These are phyloP conservation scores for Trichoderma cornu-damae DNA, from an alignment of 2,329 filamentous ascomycete genomes.

Conservation along the genomic window DNA sequence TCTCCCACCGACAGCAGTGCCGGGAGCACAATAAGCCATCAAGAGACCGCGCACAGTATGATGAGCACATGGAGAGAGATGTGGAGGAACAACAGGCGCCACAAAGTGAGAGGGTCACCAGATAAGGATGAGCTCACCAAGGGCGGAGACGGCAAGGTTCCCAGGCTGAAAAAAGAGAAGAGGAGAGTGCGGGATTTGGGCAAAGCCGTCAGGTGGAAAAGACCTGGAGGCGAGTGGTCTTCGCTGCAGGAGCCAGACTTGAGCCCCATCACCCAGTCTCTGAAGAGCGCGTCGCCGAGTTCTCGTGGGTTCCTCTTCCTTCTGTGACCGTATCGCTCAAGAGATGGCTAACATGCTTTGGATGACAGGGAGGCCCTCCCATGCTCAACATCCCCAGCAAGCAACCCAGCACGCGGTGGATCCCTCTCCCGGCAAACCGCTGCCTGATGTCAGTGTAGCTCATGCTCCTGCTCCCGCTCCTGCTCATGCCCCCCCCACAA, in stretches of 20 bases:
- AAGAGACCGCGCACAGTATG: slow-evolving; percentile 32
- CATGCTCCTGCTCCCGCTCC: not conserved
- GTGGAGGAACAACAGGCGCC: slow-evolving; percentile 33
- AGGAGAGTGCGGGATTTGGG: slow-evolving; percentile 30
- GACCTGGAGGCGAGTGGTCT: slow-evolving; percentile 46
- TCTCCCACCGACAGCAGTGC: slow-evolving; percentile 45
- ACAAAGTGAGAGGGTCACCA: slow-evolving; percentile 35
- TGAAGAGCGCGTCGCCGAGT: slow-evolving; percentile 24
- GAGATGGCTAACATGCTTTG: not conserved
- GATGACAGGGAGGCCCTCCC: slow-evolving; percentile 8
- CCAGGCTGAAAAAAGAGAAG: slow-evolving; percentile 41
- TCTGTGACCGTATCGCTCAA: not conserved
- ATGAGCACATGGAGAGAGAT: slow-evolving; percentile 29
- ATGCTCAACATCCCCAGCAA: not conserved
- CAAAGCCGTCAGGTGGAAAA: slow-evolving; percentile 41
- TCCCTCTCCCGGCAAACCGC: not conserved
- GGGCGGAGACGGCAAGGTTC: slow-evolving; percentile 36
- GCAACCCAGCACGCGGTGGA: not conserved
- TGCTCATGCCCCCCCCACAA: no score
- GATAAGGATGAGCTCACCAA: slow-evolving; percentile 33
- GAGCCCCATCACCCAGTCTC: slow-evolving; percentile 46
- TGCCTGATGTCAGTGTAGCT: not conserved
- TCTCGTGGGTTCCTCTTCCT: slow-evolving; percentile 24
- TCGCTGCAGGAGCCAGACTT: slow-evolving; percentile 46
- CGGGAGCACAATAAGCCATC: slow-evolving; percentile 31